Base-by-base conservation (phyloP, 192 early-diverging fungal species). In the Coemansia sp. region DNA sequence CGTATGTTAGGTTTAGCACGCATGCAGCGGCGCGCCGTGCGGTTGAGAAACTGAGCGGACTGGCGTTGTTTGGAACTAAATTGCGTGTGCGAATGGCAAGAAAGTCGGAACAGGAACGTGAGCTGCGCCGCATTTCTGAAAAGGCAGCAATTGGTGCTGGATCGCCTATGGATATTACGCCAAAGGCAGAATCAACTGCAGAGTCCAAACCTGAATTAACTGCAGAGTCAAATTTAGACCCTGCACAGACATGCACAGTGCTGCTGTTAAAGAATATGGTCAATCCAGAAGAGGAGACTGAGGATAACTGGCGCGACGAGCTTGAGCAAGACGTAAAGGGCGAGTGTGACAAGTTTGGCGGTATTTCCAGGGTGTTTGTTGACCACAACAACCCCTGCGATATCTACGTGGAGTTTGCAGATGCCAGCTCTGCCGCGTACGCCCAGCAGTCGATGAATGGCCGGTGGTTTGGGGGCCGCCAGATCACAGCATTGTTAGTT, bases 381-480 rank as follows among this genome's bases (percentile, higher is more conserved):
- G 87, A 92, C 52, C 67, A 63, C 14, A 85, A 89, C 10, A 82
- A 82, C 12, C 60, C 64, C 86, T 92, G 93, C 40, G 84, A 89
- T 58, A 86, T 97, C 53, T 93, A 87, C 64, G 68, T 97, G 58
- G 89, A 90, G 69, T 97, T 93, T 83, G 88, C 88, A 54, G 78
- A 79, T 34, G 71, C 84, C 11, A 77, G 82, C 25, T 78, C 88
- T 38, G 89, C 89, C 8, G 78, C 86, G 31, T 68, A 64, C 38
- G 93, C 95, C 31, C 75, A 89, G 18, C 74, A 83, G 53, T 84
- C 86, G 10, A 80, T 97, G 60, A 87, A 93, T 71, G 88, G 87
- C 3, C 80, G 95, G 28, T 97, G 91, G 87, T 97, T 97, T 84
- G 91, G 89, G 62, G 92, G 93, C 25, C 91, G 90, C 64, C 84